A percentile compares a stretch with the other conserved stretches of the same genome.
These are phyloP conservation scores for Globisporangium abappressorium DNA, from an alignment of 352 stramenopile genomes.

Conservation along the genomic window DNA sequence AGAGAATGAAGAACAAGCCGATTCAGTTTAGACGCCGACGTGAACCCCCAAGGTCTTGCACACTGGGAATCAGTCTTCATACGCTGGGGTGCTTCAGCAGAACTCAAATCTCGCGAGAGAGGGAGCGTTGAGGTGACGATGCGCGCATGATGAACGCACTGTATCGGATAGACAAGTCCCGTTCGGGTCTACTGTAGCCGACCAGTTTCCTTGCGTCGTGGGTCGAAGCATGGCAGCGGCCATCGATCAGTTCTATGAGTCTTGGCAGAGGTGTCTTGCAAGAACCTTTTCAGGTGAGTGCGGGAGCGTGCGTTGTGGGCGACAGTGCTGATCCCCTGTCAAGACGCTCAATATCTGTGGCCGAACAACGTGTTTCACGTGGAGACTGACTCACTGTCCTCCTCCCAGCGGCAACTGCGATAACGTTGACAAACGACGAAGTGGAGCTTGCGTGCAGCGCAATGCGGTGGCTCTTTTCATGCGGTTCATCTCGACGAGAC, in stretches of 20 bases:
- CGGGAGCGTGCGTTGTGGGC: background rate
- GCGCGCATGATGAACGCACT: background rate
- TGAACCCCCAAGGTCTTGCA: background rate
- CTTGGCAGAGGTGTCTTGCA: background rate
- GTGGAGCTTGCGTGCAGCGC: background rate
- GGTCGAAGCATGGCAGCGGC: background rate
- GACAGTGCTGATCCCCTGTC: background rate
- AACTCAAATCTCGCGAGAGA: background rate
- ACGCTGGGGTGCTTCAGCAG: background rate
- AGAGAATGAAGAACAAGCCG: background rate
- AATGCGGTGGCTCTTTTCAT: background rate
- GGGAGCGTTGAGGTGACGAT: background rate
- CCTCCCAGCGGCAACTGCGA: background rate
- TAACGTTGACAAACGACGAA: background rate
- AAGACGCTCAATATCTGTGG: background rate
- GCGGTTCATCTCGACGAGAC: background rate
- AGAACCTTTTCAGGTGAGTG: background rate
- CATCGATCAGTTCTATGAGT: background rate
- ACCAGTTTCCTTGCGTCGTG: background rate
- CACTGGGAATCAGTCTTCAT: background rate
- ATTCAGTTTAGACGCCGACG: background rate
- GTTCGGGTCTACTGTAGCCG: background rate
- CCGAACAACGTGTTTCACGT: background rate
- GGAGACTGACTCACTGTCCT: background rate
- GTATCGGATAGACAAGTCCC: background rate